Base-by-base conservation (phyloP, 352 stramenopile species). In the Globisporangium middletonii region DNA sequence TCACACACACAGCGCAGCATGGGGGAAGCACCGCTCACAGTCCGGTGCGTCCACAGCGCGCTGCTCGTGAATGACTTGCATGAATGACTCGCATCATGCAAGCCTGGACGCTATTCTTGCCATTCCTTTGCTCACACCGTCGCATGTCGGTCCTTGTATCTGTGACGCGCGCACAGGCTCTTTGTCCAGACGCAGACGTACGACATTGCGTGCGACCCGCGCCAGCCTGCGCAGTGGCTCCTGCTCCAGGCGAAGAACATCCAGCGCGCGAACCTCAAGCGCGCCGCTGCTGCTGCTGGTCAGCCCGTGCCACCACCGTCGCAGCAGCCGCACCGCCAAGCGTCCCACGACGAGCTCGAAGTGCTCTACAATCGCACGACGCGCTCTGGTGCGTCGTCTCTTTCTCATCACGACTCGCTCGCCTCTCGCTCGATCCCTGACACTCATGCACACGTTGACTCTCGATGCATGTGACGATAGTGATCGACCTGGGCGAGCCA, bases 101-200 rank as follows among this genome's bases (percentile, higher is more conserved):
- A n/a, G n/a, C n/a, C n/a, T n/a, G 2, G 0, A 8, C 8, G 2
- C 33, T 38, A 38, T 38, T 38, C 33, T 38, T 38, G 33, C 33
- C n/a, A n/a, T 13, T 38, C 33, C 6, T 9, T 38, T 13, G 15
- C n/a, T 12, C 8, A 13, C 38, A 44, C 41, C 4, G 2, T 45
- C 41, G 41, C 43, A 27, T 48, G 43, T 16, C n/a, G 16, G 12
- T 12, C 37, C 37, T 1, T 52, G 16, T 44, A 37, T 45, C 13
- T 19, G 23, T 50, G 16, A 37, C 6, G 18, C 8, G 33, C 33
- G 33, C 37, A 7, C 41, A 91, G 81, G 38, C 62, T 93, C 16
- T 89, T 90, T 63, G 79, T 92, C 53, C 71, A 72, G 54, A 88
- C 83, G 37, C 83, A 89, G 71, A 90, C 81, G 66, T 89, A 91